Conservation (phyloP, 2,329 filamentous ascomycete genomes). For the Microsporum canis region DNA sequence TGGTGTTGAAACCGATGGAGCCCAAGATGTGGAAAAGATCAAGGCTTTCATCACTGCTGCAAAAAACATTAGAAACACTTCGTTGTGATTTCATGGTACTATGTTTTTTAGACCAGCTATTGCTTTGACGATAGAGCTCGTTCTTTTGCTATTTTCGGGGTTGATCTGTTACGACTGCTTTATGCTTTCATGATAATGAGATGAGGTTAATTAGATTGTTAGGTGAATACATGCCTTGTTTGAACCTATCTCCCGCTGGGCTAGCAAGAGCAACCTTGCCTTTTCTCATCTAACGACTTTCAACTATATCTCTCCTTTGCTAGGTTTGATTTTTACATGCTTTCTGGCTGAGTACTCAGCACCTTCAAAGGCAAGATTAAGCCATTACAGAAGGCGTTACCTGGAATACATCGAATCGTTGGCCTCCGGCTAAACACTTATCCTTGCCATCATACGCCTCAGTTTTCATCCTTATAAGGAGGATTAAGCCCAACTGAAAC, state of each 20-base stretch:
- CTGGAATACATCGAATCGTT: no score
- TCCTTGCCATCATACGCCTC: background rate
- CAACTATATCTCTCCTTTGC: background rate
- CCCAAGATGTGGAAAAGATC: conserved; percentile 74
- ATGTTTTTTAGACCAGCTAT: background rate
- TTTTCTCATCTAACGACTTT: background rate
- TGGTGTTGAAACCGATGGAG: conserved; percentile 74
- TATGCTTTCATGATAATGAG: conserved; percentile 1
- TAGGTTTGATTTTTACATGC: background rate
- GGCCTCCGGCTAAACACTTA: background rate
- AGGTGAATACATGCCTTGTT: background rate
- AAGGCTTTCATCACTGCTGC: conserved; percentile 64
- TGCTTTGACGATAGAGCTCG: background rate
- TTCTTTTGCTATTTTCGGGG: background rate
- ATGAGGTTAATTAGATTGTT: background rate
- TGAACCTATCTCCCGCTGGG: background rate
- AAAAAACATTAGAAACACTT: conserved; percentile 39
- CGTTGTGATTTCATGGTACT: background rate
- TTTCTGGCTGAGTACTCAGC: no score
- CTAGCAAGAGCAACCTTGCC: background rate
- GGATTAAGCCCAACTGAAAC: background rate
- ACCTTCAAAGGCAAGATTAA: no score
- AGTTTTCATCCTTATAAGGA: background rate
- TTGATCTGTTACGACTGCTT: background rate
- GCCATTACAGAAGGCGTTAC: background rate